Evolutionary conservation across 177 flowering plant species (phyloP).

Genomic region (Vitis hybrid): DNA sequence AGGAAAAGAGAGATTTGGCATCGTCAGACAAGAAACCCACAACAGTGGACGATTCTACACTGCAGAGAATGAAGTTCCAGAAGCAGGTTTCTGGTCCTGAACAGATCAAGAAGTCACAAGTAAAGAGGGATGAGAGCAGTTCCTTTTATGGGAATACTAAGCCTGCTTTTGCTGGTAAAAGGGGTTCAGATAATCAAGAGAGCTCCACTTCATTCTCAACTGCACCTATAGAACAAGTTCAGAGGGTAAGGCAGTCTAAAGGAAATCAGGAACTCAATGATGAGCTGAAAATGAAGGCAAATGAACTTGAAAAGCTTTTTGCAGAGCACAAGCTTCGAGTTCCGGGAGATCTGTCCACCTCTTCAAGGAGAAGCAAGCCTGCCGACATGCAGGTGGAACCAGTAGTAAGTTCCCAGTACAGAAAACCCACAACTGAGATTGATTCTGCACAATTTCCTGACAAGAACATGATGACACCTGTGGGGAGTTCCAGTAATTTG

Average conservation of each 20-base stretch:
- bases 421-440: slow-evolving; percentile 29
- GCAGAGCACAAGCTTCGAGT: slow-evolving; percentile 84
- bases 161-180: slow-evolving; percentile 24
- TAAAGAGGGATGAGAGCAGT: slow-evolving; percentile 31
- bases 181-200: slow-evolving; percentile 32
- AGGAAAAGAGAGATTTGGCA: slow-evolving; percentile 27
- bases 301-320: slow-evolving; percentile 95
- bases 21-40: slow-evolving; percentile 26
- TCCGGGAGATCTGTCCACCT: slow-evolving; percentile 69
- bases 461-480: slow-evolving; percentile 18
- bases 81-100: slow-evolving; percentile 47
- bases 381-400: slow-evolving; percentile 41
- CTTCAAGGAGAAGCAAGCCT: slow-evolving; percentile 56
- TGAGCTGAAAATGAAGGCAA: slow-evolving; percentile 87
- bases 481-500: slow-evolving; percentile 30
- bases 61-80: slow-evolving; percentile 47
- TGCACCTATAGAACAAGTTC: slow-evolving; percentile 46
- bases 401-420: slow-evolving; percentile 24
- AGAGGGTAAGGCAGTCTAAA: slow-evolving; percentile 67
- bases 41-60: slow-evolving; percentile 36
- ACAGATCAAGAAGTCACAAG: slow-evolving; percentile 38
- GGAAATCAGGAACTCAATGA: slow-evolving; percentile 89
- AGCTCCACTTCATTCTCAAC: slow-evolving; percentile 22
- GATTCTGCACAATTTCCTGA: slow-evolving; percentile 33
- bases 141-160: slow-evolving; percentile 27